Percentiles rank a stretch among this genome's conserved stretches.
Conservation (phyloP, 306 rosid species). For the Arachis stenosperma region DNA sequence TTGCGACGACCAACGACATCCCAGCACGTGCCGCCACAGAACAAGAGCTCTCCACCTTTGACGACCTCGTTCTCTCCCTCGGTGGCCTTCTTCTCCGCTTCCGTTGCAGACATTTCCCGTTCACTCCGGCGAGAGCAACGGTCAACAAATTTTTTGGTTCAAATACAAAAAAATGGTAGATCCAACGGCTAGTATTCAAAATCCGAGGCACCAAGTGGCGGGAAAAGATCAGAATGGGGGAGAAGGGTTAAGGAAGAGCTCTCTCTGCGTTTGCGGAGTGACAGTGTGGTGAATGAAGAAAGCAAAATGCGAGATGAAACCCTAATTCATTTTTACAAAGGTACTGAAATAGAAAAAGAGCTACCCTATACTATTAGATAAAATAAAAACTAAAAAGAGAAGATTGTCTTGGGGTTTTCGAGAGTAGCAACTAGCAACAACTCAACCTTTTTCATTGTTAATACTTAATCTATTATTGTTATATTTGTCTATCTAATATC, state of each 20-base stretch:
- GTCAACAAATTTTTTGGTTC: constrained; percentile 20
- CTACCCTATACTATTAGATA: background rate
- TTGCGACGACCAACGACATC: constrained; percentile 77
- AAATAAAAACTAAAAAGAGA: background rate
- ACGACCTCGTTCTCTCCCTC: constrained; percentile 49
- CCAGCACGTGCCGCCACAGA: constrained; percentile 94
- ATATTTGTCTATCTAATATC: no score
- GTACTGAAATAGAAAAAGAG: background rate
- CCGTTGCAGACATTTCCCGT: constrained; percentile 82
- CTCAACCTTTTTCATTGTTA: constrained; percentile 32
- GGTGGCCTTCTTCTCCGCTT: constrained; percentile 66
- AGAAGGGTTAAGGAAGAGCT: constrained; percentile 25
- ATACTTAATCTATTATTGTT: background rate
- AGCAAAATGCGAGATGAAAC: constrained; percentile 59
- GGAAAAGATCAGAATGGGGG: constrained; percentile 60
- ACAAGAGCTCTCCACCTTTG: constrained; percentile 83
- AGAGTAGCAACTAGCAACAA: constrained; percentile 48
- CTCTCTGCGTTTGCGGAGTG: constrained; percentile 46
- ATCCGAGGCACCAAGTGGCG: constrained; percentile 27
- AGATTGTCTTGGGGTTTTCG: constrained; percentile 56
- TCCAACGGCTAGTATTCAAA: constrained; percentile 82
- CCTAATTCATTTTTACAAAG: constrained; percentile 64
- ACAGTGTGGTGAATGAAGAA: constrained; percentile 42
- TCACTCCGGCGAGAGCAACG: constrained; percentile 57
- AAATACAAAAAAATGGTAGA: constrained; percentile 44